Evolutionary conservation across 768 basidiomycete species (phyloP), one percentile per base, ranked within the genome.

Genomic region (Pleurotus eryngii): DNA sequence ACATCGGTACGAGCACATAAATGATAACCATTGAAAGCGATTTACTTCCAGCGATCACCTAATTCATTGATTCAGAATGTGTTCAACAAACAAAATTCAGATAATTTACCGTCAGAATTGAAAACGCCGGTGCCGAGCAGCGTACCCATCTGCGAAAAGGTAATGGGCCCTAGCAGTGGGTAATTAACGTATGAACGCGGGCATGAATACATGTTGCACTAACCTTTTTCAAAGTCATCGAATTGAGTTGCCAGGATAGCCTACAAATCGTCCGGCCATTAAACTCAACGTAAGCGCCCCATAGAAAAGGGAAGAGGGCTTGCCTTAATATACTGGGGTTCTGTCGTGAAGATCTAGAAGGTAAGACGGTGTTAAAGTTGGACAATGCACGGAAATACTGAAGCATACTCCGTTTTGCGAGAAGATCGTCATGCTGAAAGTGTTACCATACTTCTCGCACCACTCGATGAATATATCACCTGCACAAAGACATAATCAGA

Each of bases 1-100:
- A 22, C n/a, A 27, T 8, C 24, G 46, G 15, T 42, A 47, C 12
- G n/a, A 27, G 7, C 40, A 27, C 35, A 5, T 26, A 17, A 20
- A 3, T 15, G 2, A n/a, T n/a, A n/a, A n/a, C n/a, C n/a, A n/a
- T 18, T 24, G 12, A 24, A n/a, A 39, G n/a, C 39, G n/a, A 17
- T 45, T 59, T 62, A 86, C 84, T 84, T 89, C 88, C 88, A 89
- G 68, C 81, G 75, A 0, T 86, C 83, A 15, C 85, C 85, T 85
- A 45, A 3, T 17, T 17, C 35, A 27, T 17, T 3, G 24, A 2
- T 35, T 35, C 4, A 35, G 30, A 35, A 35, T 11, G 1, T 15
- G 4, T 51, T 49, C 3, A 15, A 57, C 1, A 46, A 26, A 3
- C 18, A 18, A 43, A 20, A 46, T 42, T 37, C n/a, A 12, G 45